Percentiles rank a stretch among this genome's conserved stretches.
phyloP scores from a whole-genome alignment of 495 filamentous ascomycete species.

The Talaromyces nanjingensis region DNA sequence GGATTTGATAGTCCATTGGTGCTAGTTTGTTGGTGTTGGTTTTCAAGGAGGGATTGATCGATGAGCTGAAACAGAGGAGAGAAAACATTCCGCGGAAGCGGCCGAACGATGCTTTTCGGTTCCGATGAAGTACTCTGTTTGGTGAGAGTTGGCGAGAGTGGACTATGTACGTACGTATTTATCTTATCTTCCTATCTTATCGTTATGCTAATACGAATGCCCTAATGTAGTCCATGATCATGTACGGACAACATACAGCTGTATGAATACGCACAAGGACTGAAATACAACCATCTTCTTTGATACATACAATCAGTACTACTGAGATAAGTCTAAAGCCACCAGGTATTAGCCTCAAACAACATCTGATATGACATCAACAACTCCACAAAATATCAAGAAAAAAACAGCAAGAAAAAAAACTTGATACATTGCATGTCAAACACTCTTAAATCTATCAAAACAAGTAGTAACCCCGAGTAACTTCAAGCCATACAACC shows the following conservation, averaged over 20 bases:
- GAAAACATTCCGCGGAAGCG: not conserved
- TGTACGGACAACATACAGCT: not conserved
- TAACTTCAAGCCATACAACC: not conserved
- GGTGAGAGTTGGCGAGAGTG: too few relatives aligned
- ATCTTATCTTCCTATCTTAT: not conserved
- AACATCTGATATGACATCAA: constrained; percentile 1
- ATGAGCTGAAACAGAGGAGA: not conserved
- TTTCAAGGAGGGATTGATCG: not conserved
- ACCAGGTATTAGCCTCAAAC: not conserved
- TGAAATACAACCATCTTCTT: not conserved
- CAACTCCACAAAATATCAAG: not conserved
- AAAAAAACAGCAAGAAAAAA: not conserved
- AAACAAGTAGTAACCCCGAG: not conserved
- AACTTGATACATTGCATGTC: not conserved
- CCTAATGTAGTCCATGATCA: not conserved
- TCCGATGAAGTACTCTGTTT: too few relatives aligned
- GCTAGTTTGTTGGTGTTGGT: not conserved
- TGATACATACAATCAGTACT: not conserved
- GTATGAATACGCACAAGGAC: not conserved
- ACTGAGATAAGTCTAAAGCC: too few relatives aligned
- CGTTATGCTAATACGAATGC: not conserved
- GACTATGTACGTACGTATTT: too few relatives aligned
- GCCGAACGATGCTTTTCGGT: not conserved
- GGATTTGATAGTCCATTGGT: not conserved
- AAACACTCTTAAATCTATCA: not conserved